Conservation (phyloP, 2,329 filamentous ascomycete genomes). For the Aspergillus amoenus region DNA sequence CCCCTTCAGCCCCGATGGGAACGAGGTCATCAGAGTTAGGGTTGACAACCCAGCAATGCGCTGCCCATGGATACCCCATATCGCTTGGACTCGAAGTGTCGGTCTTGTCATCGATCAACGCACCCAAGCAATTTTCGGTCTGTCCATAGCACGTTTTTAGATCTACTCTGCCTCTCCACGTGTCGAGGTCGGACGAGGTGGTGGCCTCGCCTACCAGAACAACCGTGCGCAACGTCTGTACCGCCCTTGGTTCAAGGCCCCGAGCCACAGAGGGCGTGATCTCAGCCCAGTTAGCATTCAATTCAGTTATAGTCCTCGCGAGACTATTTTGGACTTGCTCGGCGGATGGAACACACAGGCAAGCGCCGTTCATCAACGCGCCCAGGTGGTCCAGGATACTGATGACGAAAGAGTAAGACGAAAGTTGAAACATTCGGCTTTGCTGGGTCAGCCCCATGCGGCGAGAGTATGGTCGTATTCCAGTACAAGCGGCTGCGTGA, state of each 20-base stretch:
- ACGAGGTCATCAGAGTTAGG: conserved; percentile 43
- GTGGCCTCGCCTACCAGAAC: not conserved
- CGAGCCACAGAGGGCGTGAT: not conserved
- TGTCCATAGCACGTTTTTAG: not conserved
- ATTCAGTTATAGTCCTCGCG: not conserved
- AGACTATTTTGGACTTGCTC: not conserved
- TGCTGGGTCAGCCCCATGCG: not conserved
- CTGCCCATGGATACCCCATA: conserved; percentile 1
- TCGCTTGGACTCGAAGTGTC: not conserved
- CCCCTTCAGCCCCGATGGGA: conserved; percentile 52
- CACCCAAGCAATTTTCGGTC: not conserved
- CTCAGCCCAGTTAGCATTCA: not conserved
- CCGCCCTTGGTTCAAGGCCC: not conserved
- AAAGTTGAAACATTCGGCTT: not conserved
- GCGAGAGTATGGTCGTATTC: not conserved
- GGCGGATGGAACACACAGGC: not conserved
- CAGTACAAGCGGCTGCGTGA: not conserved
- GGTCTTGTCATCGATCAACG: not conserved
- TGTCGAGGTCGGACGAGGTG: not conserved
- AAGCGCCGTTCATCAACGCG: not conserved
- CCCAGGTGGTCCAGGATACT: not conserved
- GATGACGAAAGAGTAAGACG: not conserved
- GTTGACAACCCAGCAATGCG: not conserved
- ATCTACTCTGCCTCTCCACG: not conserved
- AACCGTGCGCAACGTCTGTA: not conserved